A percentile compares a stretch with the other conserved stretches of the same genome.
These are phyloP conservation scores for Dittrichia graveolens DNA, from an alignment of 129 eudicot genomes.

Conservation along the genomic window DNA sequence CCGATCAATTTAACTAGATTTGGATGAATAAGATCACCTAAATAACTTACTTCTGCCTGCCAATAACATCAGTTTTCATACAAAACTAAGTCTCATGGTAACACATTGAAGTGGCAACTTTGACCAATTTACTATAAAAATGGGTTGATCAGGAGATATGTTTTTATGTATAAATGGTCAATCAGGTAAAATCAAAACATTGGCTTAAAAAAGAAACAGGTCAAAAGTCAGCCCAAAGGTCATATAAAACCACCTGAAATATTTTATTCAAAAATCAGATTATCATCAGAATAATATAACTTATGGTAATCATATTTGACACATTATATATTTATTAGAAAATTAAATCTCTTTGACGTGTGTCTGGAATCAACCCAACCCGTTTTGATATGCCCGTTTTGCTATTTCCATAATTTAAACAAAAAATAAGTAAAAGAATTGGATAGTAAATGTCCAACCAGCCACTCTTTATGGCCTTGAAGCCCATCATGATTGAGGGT, in stretches of 20 bases:
- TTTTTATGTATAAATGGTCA: background rate
- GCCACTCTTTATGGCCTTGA: conserved; percentile 99
- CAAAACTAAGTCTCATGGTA: background rate
- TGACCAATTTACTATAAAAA: conserved; percentile 1
- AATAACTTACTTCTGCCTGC: conserved; percentile 94
- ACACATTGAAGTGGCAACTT: background rate
- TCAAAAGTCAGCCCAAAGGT: background rate
- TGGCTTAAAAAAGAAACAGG: background rate
- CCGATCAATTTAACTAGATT: conserved; percentile 94
- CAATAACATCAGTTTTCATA: conserved; percentile 18
- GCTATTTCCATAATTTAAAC: background rate
- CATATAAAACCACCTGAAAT: background rate
- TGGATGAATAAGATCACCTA: conserved; percentile 89
- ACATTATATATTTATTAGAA: background rate
- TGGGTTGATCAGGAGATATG: background rate
- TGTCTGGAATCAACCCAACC: background rate
- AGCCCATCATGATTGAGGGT: conserved; percentile 96
- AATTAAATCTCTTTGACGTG: no score
- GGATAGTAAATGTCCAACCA: conserved; percentile 50
- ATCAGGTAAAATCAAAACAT: background rate
- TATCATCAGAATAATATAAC: background rate
- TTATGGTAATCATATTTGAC: background rate
- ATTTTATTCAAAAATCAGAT: background rate
- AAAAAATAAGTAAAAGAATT: background rate
- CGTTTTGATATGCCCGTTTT: background rate